These are phyloP conservation scores for Pelargonium myrrhifolium DNA, from an alignment of 441 rosid genomes.

Conservation along the genomic window DNA sequence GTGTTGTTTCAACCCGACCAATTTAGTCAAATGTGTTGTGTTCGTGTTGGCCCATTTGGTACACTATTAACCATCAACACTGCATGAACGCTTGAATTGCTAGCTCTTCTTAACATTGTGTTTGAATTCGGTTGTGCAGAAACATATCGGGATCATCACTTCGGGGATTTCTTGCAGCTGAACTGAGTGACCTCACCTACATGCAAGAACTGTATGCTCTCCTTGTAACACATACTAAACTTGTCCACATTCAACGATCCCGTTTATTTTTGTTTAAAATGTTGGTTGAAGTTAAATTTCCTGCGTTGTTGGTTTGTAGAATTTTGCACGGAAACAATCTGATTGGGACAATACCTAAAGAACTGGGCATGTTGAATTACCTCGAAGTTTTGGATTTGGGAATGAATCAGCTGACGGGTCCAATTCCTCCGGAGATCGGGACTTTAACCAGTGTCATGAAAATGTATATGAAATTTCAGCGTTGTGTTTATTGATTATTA, in stretches of 20 bases:
- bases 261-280: background rate
- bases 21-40: too few species aligned
- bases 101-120: background rate
- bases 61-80: too few species aligned
- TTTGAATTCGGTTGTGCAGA: constrained; percentile 38
- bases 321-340: constrained; percentile 61
- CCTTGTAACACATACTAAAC: background rate
- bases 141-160: constrained; percentile 60
- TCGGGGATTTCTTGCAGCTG: constrained; percentile 83
- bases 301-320: constrained; percentile 40
- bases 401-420: constrained; percentile 68
- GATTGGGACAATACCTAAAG: constrained; percentile 76
- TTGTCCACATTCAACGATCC: background rate
- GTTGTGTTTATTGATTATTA: constrained; percentile 7
- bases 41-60: too few species aligned
- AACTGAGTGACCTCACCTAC: constrained; percentile 56
- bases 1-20: too few species aligned
- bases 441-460: constrained; percentile 39
- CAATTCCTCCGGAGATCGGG: constrained; percentile 77
- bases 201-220: constrained; percentile 68
- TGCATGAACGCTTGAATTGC: too few species aligned
- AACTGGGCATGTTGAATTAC: constrained; percentile 62
- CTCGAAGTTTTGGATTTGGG: constrained; percentile 87
- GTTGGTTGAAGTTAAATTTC: constrained; percentile 17
- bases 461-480: constrained; percentile 35